phyloP scores from a whole-genome alignment of 257 asterid species.

The Catharanthus roseus region DNA sequence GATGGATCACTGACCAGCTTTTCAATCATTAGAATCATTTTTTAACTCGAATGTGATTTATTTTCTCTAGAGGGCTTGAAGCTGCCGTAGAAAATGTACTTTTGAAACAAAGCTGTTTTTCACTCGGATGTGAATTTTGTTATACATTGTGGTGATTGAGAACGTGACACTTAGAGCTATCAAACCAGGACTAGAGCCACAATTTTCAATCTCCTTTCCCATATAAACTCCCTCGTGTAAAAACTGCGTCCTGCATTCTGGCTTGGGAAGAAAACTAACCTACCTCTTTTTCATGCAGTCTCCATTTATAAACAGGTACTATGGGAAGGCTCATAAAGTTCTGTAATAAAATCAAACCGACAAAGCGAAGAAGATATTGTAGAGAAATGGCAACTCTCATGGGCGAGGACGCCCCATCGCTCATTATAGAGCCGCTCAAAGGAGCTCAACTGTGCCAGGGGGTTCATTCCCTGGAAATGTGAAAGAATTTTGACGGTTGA shows the following conservation, averaged over 20 bases:
- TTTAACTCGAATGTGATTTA: too few species aligned
- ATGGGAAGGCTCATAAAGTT: conserved; percentile 73
- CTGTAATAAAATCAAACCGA: conserved; percentile 21
- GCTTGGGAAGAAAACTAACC: neutral
- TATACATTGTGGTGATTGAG: too few species aligned
- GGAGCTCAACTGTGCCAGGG: neutral
- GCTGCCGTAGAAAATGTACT: too few species aligned
- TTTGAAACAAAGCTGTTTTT: too few species aligned
- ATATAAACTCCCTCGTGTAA: too few species aligned
- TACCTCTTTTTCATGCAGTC: conserved; percentile 44
- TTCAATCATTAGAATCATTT: neutral
- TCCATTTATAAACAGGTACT: conserved; percentile 82
- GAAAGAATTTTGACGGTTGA: conserved; percentile 4
- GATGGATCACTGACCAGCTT: neutral
- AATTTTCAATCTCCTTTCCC: neutral
- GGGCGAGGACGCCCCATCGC: neutral
- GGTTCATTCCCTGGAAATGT: neutral
- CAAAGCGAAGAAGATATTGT: neutral
- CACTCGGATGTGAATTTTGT: too few species aligned
- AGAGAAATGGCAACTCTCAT: neutral
- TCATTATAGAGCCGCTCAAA: conserved; percentile 4
- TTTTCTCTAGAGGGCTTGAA: too few species aligned
- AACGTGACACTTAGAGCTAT: too few species aligned
- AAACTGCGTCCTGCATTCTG: neutral
- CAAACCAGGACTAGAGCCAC: too few species aligned